These are phyloP conservation scores for Blastobotrys ciferrii DNA, from an alignment of 1,139 yeast genomes.

Conservation along the genomic window DNA sequence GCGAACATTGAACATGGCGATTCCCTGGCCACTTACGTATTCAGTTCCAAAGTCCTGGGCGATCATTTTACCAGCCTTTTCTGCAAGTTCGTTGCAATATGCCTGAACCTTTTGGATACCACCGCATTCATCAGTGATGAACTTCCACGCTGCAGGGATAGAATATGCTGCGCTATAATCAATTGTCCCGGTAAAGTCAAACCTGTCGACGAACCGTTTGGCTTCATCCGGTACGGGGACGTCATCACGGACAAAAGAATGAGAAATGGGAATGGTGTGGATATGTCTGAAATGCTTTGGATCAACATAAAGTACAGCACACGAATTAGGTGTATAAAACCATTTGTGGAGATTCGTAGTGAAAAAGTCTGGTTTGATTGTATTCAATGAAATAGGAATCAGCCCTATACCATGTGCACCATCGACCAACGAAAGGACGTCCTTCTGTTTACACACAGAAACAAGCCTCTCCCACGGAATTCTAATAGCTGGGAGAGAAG, in stretches of 20 bases:
- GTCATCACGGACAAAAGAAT: slow-evolving; percentile 20
- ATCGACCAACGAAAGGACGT: slow-evolving; percentile 58
- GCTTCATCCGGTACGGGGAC: slow-evolving; percentile 13
- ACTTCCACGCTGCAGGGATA: slow-evolving; percentile 47
- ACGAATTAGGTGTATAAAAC: slow-evolving; percentile 58
- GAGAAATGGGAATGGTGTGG: slow-evolving; percentile 60
- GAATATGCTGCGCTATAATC: slow-evolving; percentile 38
- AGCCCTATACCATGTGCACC: slow-evolving; percentile 73
- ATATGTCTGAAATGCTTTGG: slow-evolving; percentile 49
- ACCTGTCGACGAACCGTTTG: slow-evolving; percentile 31
- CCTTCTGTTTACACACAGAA: slow-evolving; percentile 47
- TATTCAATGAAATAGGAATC: slow-evolving; percentile 46
- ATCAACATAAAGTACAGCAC: slow-evolving; percentile 60
- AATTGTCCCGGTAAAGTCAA: slow-evolving; percentile 39
- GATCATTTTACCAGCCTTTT: slow-evolving; percentile 42
- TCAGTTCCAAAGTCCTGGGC: slow-evolving; percentile 36
- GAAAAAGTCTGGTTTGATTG: slow-evolving; percentile 58
- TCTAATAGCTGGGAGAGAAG: slow-evolving; percentile 62
- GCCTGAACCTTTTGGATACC: slow-evolving; percentile 54
- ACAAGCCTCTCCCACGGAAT: slow-evolving; percentile 56
- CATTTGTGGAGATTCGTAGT: slow-evolving; percentile 70
- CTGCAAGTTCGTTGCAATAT: slow-evolving; percentile 49
- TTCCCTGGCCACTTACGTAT: slow-evolving; percentile 30
- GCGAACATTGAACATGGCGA: slow-evolving; percentile 50
- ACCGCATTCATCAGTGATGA: slow-evolving; percentile 56